Base-by-base conservation (phyloP, 768 basidiomycete genomes). In the Tephrocybe sp. region DNA sequence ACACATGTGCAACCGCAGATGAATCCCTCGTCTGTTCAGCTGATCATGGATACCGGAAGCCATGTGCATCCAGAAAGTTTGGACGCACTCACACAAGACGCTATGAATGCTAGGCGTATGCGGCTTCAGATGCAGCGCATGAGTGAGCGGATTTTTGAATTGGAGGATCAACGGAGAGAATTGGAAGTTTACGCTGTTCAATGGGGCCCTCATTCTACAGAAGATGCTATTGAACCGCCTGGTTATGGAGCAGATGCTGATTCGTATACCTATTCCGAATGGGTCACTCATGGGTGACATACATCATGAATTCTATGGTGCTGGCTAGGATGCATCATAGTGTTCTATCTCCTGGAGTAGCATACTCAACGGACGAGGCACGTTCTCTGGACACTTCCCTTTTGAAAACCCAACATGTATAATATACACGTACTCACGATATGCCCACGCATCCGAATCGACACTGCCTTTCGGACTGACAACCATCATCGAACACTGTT, bases 111-210 rank as follows among this genome's bases (percentile, higher is more conserved):
- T 13, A 44, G 30, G n/a, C 26, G 24, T 15, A 19, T 53, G 5
- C 26, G 30, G 9, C 11, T 37, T 32, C 52, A 53, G 19, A 25
- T 54, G 16, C 48, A 44, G 27, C 37, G 24, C 9, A 21, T 54
- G 38, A 49, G 26, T 5, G 47, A 49, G 13, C 47, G 53, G 21
- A 34, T 54, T n/a, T 22, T 26, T 6, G 43, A 54, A 28, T 41
- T 54, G 42, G 48, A 54, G 32, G 52, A 44, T 39, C 52, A 49
- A 6, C 47, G 36, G 26, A 37, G 44, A 24, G 47, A 44, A 24
- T 5, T 44, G 2, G 37, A 21, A 16, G 4, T 35, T n/a, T 44
- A n/a, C 9, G 13, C 6, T 4, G 24, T 21, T 16, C 43, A 38
- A 2, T 49, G 42, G 42, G 6, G 26, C 16, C 11, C 28, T 39